These are phyloP conservation scores for Theobroma grandiflorum DNA, from an alignment of 441 rosid species.

Conservation along the genomic window DNA sequence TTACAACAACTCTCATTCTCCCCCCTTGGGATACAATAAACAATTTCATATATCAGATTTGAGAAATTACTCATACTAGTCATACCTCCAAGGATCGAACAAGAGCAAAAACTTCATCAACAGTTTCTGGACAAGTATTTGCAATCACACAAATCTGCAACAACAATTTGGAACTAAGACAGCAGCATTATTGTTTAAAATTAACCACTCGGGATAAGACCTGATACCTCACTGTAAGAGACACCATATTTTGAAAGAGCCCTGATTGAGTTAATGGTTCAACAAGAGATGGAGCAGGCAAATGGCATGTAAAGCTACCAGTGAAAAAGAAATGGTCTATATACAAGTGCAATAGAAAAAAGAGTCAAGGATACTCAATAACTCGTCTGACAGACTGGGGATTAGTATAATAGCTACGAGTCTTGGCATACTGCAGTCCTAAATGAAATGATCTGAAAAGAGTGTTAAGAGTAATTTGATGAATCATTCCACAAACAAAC, in stretches of 20 bases:
- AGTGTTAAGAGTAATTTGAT: slow-evolving; percentile 15
- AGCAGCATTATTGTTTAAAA: slow-evolving; percentile 21
- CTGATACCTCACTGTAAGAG: slow-evolving; percentile 73
- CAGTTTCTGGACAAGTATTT: slow-evolving; percentile 71
- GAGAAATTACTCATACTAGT: neutral
- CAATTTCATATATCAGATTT: slow-evolving; percentile 1
- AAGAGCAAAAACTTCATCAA: slow-evolving; percentile 78
- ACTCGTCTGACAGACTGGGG: slow-evolving; percentile 63
- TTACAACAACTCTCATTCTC: neutral
- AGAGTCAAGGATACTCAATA: slow-evolving; percentile 76
- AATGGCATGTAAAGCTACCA: slow-evolving; percentile 13
- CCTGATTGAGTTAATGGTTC: slow-evolving; percentile 63
- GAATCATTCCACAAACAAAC: slow-evolving; percentile 5
- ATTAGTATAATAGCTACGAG: slow-evolving; percentile 53
- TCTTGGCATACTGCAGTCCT: slow-evolving; percentile 67
- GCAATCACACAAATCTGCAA: slow-evolving; percentile 69
- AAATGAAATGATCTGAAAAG: slow-evolving; percentile 72
- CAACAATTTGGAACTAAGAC: slow-evolving; percentile 33
- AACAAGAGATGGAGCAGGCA: slow-evolving; percentile 36
- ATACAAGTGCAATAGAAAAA: slow-evolving; percentile 10
- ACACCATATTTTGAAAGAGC: slow-evolving; percentile 60
- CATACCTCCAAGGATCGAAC: slow-evolving; percentile 78
- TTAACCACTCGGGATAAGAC: slow-evolving; percentile 29
- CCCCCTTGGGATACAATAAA: neutral
- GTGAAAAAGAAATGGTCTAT: neutral